Conservation (phyloP, 192 early-diverging fungal genomes). For the Mortierella claussenii region DNA sequence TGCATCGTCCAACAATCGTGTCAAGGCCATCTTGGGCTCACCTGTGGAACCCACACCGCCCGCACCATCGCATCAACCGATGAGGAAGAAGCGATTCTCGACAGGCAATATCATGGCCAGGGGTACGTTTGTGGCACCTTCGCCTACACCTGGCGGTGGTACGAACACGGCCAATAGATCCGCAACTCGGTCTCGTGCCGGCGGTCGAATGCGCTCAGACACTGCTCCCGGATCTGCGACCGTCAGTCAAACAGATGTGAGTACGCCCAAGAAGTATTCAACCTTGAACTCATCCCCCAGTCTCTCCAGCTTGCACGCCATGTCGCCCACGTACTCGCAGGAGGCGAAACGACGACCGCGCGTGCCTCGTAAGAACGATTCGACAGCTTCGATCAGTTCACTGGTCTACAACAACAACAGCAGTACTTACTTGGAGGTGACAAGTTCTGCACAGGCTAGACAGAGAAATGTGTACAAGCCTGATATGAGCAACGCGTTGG, state of each 20-base stretch:
- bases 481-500: constrained; percentile 65
- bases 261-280: constrained; percentile 11
- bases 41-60: constrained; percentile 26
- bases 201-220: constrained; percentile 31
- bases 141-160: constrained; percentile 10
- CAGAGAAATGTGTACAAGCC: constrained; percentile 46
- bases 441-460: background rate
- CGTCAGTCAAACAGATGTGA: background rate
- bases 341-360: constrained; percentile 34
- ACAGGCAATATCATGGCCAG: constrained; percentile 42
- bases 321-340: constrained; percentile 28
- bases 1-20: constrained; percentile 37
- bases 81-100: constrained; percentile 34
- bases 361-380: constrained; percentile 24
- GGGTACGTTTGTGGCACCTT: constrained; percentile 21
- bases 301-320: constrained; percentile 30
- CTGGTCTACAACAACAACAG: constrained; percentile 1
- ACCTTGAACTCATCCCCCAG: background rate
- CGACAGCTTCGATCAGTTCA: constrained; percentile 25
- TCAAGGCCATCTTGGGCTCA: constrained; percentile 41
- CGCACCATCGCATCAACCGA: background rate
- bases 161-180: background rate
- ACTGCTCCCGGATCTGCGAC: constrained; percentile 21
- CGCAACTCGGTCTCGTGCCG: background rate
- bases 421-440: background rate